Percentiles rank a stretch among this genome's conserved stretches.
These are phyloP conservation scores for Claviceps arundinis DNA, from an alignment of 2,329 filamentous ascomycete genomes.

Conservation along the genomic window DNA sequence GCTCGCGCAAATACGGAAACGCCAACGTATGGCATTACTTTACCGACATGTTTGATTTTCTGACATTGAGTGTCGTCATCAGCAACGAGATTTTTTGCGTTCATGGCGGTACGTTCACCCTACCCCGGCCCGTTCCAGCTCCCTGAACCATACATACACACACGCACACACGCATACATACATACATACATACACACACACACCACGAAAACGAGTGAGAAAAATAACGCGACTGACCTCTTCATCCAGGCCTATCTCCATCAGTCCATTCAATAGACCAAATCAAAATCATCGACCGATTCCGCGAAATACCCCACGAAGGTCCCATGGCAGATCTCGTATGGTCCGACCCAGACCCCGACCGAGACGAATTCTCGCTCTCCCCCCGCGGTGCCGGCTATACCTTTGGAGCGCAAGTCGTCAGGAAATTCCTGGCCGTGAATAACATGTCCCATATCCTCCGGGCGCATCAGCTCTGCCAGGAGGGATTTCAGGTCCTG, in stretches of 20 bases:
- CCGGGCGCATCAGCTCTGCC: conserved; percentile 94
- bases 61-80: conserved; percentile 93
- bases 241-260: conserved; percentile 53
- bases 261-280: conserved; percentile 98
- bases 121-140: too few species aligned
- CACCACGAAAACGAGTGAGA: background rate
- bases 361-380: conserved; percentile 91
- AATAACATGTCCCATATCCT: conserved; percentile 97
- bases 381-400: conserved; percentile 90
- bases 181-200: too few species aligned
- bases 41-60: conserved; percentile 98
- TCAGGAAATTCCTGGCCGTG: conserved; percentile 94
- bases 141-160: background rate
- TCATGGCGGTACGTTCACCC: conserved; percentile 54
- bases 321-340: conserved; percentile 99
- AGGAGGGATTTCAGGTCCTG: conserved; percentile 93
- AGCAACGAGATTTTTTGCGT: conserved; percentile 99
- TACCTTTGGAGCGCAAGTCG: conserved; percentile 93
- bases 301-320: conserved; percentile 96
- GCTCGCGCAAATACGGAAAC: conserved; percentile 94
- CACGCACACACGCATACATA: too few species aligned
- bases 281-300: conserved; percentile 98
- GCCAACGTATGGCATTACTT: conserved; percentile 99
- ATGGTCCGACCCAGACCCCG: conserved; percentile 96
- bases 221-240: background rate